Evolutionary conservation across 1,284 basidiomycete genomes (phyloP), one percentile per base, ranked within the genome.

Genomic region (Ceratobasidium sp.): DNA sequence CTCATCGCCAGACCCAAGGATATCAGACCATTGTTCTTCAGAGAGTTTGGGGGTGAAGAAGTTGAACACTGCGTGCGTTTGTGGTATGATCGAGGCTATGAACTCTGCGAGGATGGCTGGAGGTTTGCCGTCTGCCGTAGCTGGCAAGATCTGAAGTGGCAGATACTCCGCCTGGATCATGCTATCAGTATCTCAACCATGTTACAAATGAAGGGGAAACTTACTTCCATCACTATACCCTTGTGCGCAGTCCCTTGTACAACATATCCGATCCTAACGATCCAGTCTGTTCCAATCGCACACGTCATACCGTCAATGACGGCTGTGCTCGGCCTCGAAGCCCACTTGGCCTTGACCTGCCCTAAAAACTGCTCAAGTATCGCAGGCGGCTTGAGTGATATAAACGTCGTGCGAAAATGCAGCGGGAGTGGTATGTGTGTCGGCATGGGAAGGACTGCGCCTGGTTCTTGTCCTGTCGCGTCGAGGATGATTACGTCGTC

Each of bases 271-370:
- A 71, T 58, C 43, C 67, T 30, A 16, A 71, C 32, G 21, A 71
- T 1, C 67, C 67, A 71, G 21, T 71, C 67, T 8, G 67, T 49
- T 23, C 67, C 67, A 38, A 71, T 49, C 11, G 55, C 46, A 35
- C 54, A 71, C 30, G 67, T 71, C 13, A 71, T 18, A 26, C 67
- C 67, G 13, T 71, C 67, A 23, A 71, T 49, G 2, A 50, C 38
- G 4, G 67, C 67, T 7, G 54, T 32, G 35, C 21, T 61, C 18
- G 67, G 67, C 16, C 67, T 58, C n/a, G 67, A n/a, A 8, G 44
- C 55, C 67, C 67, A 71, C 28, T 71, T 71, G 7, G 67, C 54
- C 67, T 71, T 71, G 67, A 71, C 67, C 35, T 71, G 67, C 11
- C 67, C 67, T 7, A 71, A 55, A 35, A 71, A 71, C 21, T 71